Evolutionary conservation across 345 rosid species (phyloP).

Genomic region (Camelina neglecta): DNA sequence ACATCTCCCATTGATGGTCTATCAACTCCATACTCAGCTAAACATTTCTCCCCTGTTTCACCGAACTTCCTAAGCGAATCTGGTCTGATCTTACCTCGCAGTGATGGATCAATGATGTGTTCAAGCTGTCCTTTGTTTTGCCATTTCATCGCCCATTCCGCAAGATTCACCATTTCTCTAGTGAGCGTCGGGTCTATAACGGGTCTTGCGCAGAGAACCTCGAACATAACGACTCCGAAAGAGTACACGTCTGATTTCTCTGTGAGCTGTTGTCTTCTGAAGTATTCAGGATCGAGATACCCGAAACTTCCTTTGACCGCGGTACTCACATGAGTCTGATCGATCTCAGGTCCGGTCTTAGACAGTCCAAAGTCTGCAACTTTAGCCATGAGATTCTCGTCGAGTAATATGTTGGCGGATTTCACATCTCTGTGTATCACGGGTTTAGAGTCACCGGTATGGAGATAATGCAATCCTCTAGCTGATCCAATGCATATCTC

Average conservation of each 20-base stretch:
- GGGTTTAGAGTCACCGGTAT: slow-evolving; percentile 70
- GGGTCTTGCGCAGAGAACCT: slow-evolving; percentile 93
- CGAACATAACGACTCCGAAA: slow-evolving; percentile 89
- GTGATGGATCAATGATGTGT: slow-evolving; percentile 68
- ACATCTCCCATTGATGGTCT: slow-evolving; percentile 93
- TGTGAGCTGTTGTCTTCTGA: slow-evolving; percentile 87
- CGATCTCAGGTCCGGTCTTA: slow-evolving; percentile 90
- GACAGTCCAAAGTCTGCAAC: slow-evolving; percentile 89
- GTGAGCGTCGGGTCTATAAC: slow-evolving; percentile 89
- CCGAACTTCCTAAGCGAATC: slow-evolving; percentile 85
- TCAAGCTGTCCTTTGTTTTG: slow-evolving; percentile 82
- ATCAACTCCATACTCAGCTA: slow-evolving; percentile 80
- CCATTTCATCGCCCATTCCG: slow-evolving; percentile 97
- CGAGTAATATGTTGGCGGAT: slow-evolving; percentile 76
- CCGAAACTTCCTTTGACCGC: slow-evolving; percentile 97
- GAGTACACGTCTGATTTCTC: slow-evolving; percentile 94
- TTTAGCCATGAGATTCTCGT: slow-evolving; percentile 78
- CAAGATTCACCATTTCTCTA: slow-evolving; percentile 89
- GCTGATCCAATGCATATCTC: slow-evolving; percentile 78
- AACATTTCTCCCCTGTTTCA: slow-evolving; percentile 91
- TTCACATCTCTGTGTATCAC: slow-evolving; percentile 80
- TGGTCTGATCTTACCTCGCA: slow-evolving; percentile 61
- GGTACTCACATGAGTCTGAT: slow-evolving; percentile 95
- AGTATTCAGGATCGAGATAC: slow-evolving; percentile 89
- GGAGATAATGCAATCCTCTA: slow-evolving; percentile 76